A percentile compares a stretch with the other conserved stretches of the same genome.
Conservation (phyloP, 495 filamentous ascomycete genomes). For the Choiromyces venosus region DNA sequence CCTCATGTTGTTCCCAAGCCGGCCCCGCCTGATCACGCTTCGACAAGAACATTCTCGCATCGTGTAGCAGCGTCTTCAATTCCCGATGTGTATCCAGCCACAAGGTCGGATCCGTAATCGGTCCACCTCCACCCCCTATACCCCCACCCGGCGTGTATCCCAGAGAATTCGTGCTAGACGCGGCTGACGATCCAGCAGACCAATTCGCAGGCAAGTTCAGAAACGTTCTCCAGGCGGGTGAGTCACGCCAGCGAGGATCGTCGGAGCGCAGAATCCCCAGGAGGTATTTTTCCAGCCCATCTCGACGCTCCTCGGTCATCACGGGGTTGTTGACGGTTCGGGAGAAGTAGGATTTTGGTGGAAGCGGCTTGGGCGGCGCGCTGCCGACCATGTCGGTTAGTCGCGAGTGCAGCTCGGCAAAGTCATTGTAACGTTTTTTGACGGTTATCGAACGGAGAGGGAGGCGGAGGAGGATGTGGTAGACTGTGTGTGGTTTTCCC, state of each 20-base stretch:
- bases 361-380: constrained; percentile 54
- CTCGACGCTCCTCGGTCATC: constrained; percentile 72
- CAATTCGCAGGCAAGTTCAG: constrained; percentile 64
- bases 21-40: constrained; percentile 67
- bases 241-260: constrained; percentile 81
- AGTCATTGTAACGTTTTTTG: constrained; percentile 93
- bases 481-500: constrained; percentile 76
- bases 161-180: constrained; percentile 45
- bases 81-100: constrained; percentile 86
- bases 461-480: constrained; percentile 83
- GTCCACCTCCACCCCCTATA: constrained; percentile 43
- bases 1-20: constrained; percentile 66
- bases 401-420: constrained; percentile 65
- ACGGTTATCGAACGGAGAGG: constrained; percentile 82
- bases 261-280: constrained; percentile 67
- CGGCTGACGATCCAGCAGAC: constrained; percentile 47
- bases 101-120: constrained; percentile 66
- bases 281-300: constrained; percentile 74
- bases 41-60: constrained; percentile 69
- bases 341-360: constrained; percentile 77
- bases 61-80: constrained; percentile 74
- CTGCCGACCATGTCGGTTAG: constrained; percentile 60
- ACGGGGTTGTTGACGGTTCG: constrained; percentile 69
- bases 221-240: constrained; percentile 76
- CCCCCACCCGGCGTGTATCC: constrained; percentile 45